Evolutionary conservation across 2,329 filamentous ascomycete genomes (phyloP).

Genomic region (Colletotrichum sidae): DNA sequence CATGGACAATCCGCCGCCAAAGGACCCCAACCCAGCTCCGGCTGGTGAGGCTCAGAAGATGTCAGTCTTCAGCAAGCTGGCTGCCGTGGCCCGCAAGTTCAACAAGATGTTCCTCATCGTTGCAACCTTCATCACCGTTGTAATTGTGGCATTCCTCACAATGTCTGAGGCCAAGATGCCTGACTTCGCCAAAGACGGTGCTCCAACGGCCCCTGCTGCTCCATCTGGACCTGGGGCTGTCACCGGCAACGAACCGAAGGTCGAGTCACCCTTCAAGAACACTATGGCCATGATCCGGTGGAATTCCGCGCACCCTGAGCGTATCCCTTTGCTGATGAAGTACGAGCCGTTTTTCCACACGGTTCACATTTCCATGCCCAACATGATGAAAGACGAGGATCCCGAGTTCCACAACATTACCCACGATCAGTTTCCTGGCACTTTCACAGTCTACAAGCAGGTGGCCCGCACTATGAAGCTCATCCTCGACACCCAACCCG

Average conservation of each 20-base stretch:
- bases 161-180: conserved; percentile 38
- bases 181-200: conserved; percentile 34
- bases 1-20: conserved; percentile 44
- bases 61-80: conserved; percentile 31
- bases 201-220: background rate
- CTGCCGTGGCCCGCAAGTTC: conserved; percentile 34
- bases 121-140: conserved; percentile 36
- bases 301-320: conserved; percentile 43
- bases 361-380: conserved; percentile 44
- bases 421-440: conserved; percentile 42
- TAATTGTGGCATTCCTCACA: conserved; percentile 39
- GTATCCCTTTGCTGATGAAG: conserved; percentile 42
- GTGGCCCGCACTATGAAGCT: conserved; percentile 46
- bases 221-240: conserved; percentile 19
- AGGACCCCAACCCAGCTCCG: conserved; percentile 35
- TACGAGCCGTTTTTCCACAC: conserved; percentile 47
- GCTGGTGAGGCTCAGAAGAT: conserved; percentile 29
- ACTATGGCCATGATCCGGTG: conserved; percentile 45
- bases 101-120: conserved; percentile 34
- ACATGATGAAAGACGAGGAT: conserved; percentile 34
- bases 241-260: conserved; percentile 27
- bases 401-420: conserved; percentile 42
- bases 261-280: conserved; percentile 44
- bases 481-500: conserved; percentile 43
- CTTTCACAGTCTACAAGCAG: conserved; percentile 40